These are phyloP conservation scores for Apophysomyces trapeziformis DNA, from an alignment of 371 early-diverging fungal species.

Conservation along the genomic window DNA sequence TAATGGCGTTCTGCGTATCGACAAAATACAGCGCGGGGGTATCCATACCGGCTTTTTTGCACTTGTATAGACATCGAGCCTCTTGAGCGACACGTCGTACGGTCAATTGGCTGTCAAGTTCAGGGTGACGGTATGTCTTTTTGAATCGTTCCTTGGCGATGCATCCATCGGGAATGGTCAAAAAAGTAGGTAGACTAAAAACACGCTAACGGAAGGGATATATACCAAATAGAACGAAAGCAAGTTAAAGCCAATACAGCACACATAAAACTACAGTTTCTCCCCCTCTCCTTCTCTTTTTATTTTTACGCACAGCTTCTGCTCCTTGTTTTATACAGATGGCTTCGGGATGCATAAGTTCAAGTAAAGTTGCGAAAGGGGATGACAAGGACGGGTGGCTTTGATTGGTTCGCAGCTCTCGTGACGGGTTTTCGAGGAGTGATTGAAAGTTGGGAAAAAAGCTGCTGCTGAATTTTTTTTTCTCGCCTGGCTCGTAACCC, in stretches of 20 bases:
- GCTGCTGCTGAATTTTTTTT: neutral
- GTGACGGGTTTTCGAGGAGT: neutral
- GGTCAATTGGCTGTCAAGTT: conserved; percentile 85
- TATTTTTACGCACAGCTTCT: conserved; percentile 5
- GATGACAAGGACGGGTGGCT: neutral
- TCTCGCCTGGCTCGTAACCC: neutral
- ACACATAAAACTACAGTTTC: too few species aligned
- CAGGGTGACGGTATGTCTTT: conserved; percentile 92
- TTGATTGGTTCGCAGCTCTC: neutral
- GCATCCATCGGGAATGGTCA: conserved; percentile 37
- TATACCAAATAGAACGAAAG: too few species aligned
- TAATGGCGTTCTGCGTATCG: conserved; percentile 67
- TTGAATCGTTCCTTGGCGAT: conserved; percentile 78
- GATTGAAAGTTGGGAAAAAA: neutral
- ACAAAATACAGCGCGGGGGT: conserved; percentile 85
- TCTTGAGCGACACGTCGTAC: conserved; percentile 79
- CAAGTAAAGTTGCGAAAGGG: neutral
- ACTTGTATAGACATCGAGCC: conserved; percentile 78
- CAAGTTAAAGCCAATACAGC: too few species aligned
- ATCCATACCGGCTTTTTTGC: conserved; percentile 75
- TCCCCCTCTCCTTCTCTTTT: neutral
- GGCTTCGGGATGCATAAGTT: conserved; percentile 4
- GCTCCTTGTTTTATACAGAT: conserved; percentile 7
- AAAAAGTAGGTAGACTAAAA: conserved; percentile 24
- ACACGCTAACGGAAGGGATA: conserved; percentile 23